Base-by-base conservation (phyloP, 192 early-diverging fungal genomes). In the Chytriomyces confervae region DNA sequence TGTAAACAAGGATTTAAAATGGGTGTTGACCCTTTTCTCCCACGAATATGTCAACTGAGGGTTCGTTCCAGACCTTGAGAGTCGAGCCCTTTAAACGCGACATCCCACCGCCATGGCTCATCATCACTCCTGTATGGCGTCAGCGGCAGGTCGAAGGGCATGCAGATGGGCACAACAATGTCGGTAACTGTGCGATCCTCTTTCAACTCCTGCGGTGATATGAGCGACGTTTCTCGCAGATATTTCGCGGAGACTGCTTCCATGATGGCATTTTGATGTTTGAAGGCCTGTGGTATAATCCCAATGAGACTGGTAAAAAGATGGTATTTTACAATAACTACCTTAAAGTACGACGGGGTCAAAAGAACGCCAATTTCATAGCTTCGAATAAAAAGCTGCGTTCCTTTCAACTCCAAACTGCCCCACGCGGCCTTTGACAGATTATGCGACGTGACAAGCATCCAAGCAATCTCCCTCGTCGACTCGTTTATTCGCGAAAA, bases 341-440 rank as follows among this genome's bases (percentile, higher is more conserved):
- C 91, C 84, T 92, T 81, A 70, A 84, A 92, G 18, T 89, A 70
- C 18, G 77, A 79, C 3, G 91, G 89, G 64, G 77, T 83, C 23
- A 91, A 62, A 5, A 93, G 79, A 2, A 93, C 89, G 0, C 91
- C 91, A 0, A 93, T 75, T 57, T 93, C 91, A 78, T 88, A 93
- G 61, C 88, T 91, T 16, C 90, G 79, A 23, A 93, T 86, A 45
- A 81, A 78, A n/a, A 92, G 75, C 61, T 88, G 84, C 5, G 70
- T 79, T 24, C 79, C 82, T 20, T 89, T 85, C 66, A 83, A 82
- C 62, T 91, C 80, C 23, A 91, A 68, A 20, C 76, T 72, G 5
- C 91, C 91, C 91, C 91, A 93, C 3, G 91, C 91, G n/a, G 91
- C 91, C 74, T 89, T 86, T 8, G 85, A 87, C 27, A 93, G 82